Conservation (phyloP, 768 basidiomycete species). For the Mycena chlorophos region DNA sequence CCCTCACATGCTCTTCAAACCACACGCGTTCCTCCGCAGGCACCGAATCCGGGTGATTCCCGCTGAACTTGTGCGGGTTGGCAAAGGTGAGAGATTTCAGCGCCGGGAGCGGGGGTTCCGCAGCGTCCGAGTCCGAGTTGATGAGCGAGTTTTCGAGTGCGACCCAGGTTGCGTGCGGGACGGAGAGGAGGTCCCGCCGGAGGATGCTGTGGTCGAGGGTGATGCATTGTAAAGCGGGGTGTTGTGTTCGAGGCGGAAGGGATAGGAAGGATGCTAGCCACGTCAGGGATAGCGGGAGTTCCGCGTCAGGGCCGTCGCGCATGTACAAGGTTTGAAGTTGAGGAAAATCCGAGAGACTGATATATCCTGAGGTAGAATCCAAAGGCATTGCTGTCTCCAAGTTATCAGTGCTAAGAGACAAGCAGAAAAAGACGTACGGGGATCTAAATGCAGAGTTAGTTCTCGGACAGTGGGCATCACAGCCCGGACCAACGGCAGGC, state of each 20-base stretch:
- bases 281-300: conserved; percentile 1
- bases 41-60: neutral
- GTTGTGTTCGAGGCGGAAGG: neutral
- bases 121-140: neutral
- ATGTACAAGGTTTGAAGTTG: conserved; percentile 10
- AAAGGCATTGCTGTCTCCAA: neutral
- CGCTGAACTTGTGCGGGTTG: conserved; percentile 1
- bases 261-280: conserved; percentile 10
- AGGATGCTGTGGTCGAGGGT: conserved; percentile 14
- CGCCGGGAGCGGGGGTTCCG: neutral
- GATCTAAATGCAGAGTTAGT: conserved; percentile 16
- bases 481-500: conserved; percentile 4
- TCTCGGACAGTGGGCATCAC: neutral
- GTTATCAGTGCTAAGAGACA: neutral
- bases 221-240: conserved; percentile 5
- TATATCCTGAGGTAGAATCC: neutral
- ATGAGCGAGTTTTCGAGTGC: conserved; percentile 11
- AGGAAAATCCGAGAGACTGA: too few species aligned
- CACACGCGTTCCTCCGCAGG: neutral
- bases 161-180: conserved; percentile 10
- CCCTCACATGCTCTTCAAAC: neutral
- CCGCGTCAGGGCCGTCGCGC: conserved; percentile 12
- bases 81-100: neutral
- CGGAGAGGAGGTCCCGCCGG: conserved; percentile 9
- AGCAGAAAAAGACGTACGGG: conserved; percentile 6